Conservation (phyloP, 2,329 filamentous ascomycete genomes). For the Cryphonectria naterciae region DNA sequence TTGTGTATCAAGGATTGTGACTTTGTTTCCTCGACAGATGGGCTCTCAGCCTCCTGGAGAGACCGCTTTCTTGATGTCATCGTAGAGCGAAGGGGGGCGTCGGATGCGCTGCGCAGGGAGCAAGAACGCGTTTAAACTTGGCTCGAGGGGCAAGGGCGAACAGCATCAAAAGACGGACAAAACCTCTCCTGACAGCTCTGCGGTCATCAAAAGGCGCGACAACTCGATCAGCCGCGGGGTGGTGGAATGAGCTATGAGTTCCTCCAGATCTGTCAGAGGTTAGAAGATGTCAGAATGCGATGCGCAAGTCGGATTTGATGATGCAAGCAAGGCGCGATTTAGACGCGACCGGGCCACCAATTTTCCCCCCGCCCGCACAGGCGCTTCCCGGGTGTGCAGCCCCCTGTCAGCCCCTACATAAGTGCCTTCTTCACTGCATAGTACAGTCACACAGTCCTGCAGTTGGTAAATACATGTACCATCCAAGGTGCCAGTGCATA, state of each 20-base stretch:
- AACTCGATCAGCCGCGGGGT: not conserved
- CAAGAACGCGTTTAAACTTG: slow-evolving; percentile 14
- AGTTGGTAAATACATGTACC: not conserved
- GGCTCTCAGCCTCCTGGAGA: slow-evolving; percentile 47
- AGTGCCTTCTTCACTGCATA: not conserved
- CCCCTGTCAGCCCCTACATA: slow-evolving; percentile 8
- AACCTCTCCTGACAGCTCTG: slow-evolving; percentile 11
- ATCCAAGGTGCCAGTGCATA: not conserved
- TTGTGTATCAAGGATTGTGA: slow-evolving; percentile 58
- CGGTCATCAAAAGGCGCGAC: not conserved
- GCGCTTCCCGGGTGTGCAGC: slow-evolving; percentile 2
- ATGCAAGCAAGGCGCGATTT: slow-evolving; percentile 29
- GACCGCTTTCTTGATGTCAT: slow-evolving; percentile 54
- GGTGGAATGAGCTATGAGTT: not conserved
- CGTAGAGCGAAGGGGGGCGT: slow-evolving; percentile 38
- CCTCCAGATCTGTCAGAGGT: not conserved
- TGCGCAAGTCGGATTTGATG: slow-evolving; percentile 21
- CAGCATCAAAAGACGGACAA: not conserved
- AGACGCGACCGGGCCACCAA: slow-evolving; percentile 26
- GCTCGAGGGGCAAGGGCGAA: not conserved
- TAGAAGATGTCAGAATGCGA: slow-evolving; percentile 12
- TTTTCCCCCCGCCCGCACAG: slow-evolving; percentile 17
- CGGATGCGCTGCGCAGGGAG: slow-evolving; percentile 10
- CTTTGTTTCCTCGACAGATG: slow-evolving; percentile 35
- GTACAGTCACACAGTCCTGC: not conserved